These are phyloP conservation scores for Fusarium camptoceras DNA, from an alignment of 2,329 filamentous ascomycete species.

Conservation along the genomic window DNA sequence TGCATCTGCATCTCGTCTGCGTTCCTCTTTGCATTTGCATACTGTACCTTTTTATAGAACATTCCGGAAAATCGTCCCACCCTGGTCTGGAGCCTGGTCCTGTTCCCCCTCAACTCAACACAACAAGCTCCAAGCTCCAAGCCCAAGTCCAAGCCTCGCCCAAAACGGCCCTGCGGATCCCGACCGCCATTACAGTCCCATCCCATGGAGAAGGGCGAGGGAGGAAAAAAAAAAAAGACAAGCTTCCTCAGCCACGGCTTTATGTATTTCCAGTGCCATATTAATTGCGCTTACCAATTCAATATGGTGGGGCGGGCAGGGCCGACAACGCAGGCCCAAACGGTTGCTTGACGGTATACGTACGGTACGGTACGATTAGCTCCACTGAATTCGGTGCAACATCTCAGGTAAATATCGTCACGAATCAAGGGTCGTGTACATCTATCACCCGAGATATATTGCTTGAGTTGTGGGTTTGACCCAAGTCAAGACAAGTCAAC, in stretches of 20 bases:
- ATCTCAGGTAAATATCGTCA: background rate
- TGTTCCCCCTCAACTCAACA: background rate
- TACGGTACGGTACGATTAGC: background rate
- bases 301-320: constrained; percentile 8
- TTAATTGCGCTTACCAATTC: constrained; percentile 8
- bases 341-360: background rate
- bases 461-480: background rate
- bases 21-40: constrained; percentile 20
- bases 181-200: background rate
- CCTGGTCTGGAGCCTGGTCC: constrained; percentile 17
- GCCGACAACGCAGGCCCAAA: background rate
- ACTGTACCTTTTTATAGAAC: constrained; percentile 40
- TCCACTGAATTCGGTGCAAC: constrained; percentile 9
- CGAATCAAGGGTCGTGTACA: background rate
- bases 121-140: background rate
- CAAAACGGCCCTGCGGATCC: constrained; percentile 22
- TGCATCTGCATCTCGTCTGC: constrained; percentile 10
- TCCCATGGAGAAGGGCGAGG: background rate
- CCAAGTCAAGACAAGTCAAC: background rate
- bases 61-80: constrained; percentile 40
- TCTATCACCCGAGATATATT: constrained; percentile 4
- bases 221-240: too few relatives aligned
- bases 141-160: background rate
- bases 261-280: background rate
- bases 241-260: background rate